Percentiles rank a stretch among this genome's conserved stretches.
phyloP scores from a whole-genome alignment of 192 early-diverging fungal species.

The Piromyces sp. region DNA sequence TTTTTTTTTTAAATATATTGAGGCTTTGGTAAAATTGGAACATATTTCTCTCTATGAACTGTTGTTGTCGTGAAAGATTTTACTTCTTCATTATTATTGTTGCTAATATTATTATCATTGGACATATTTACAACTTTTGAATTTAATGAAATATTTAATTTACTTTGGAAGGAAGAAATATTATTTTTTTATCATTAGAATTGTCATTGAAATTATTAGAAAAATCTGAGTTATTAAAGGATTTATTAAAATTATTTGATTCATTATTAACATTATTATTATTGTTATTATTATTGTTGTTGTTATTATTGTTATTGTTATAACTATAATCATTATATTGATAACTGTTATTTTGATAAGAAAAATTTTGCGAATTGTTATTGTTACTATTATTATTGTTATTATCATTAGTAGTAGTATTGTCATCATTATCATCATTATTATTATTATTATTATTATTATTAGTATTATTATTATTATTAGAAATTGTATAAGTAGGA shows the following conservation, averaged over 20 bases:
- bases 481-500: background rate
- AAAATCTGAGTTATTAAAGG: background rate
- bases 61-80: background rate
- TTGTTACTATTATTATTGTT: background rate
- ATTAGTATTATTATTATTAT: background rate
- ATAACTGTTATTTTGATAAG: background rate
- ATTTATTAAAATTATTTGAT: background rate
- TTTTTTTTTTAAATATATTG: background rate
- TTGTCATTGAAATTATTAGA: background rate
- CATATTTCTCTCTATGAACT: background rate
- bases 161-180: background rate
- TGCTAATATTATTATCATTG: background rate
- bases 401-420: background rate
- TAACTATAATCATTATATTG: background rate
- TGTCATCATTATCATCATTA: background rate
- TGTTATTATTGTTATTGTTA: background rate
- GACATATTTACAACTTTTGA: background rate
- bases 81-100: no score
- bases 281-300: background rate
- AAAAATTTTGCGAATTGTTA: background rate
- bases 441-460: background rate
- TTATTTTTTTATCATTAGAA: background rate
- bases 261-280: background rate
- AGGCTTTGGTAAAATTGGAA: background rate
- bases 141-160: background rate